Evolutionary conservation across 2,329 filamentous ascomycete genomes (phyloP).

Genomic region (Fusarium secorum): DNA sequence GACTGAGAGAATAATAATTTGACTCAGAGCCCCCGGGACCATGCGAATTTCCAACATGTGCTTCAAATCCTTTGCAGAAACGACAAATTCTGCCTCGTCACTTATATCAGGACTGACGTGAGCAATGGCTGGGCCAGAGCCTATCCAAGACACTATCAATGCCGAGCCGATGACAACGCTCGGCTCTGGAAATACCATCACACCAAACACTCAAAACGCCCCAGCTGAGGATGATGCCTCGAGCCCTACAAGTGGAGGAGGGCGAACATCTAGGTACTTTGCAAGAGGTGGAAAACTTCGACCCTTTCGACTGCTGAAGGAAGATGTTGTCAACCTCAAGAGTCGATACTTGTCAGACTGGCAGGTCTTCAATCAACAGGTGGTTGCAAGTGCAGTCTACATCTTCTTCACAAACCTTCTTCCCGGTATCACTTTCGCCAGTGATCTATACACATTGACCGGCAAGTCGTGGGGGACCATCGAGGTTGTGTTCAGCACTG

Average conservation of each 20-base stretch:
- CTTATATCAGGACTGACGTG: neutral
- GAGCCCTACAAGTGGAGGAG: neutral
- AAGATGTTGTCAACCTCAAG: slow-evolving; percentile 57
- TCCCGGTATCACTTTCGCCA: slow-evolving; percentile 72
- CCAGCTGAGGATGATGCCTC: neutral
- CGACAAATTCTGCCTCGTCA: neutral
- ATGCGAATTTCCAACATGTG: slow-evolving; percentile 2
- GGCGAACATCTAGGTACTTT: slow-evolving; percentile 36
- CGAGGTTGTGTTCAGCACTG: slow-evolving; percentile 72
- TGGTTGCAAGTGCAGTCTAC: slow-evolving; percentile 70
- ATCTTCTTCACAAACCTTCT: slow-evolving; percentile 73
- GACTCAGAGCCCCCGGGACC: neutral
- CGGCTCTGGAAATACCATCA: slow-evolving; percentile 20
- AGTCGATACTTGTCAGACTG: slow-evolving; percentile 61
- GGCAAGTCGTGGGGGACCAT: slow-evolving; percentile 71
- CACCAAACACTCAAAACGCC: slow-evolving; percentile 4
- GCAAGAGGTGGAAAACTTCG: slow-evolving; percentile 53
- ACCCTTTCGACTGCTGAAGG: slow-evolving; percentile 61
- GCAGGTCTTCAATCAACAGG: slow-evolving; percentile 68
- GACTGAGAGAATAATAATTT: slow-evolving; percentile 6
- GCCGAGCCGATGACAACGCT: slow-evolving; percentile 9
- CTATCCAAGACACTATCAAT: slow-evolving; percentile 3
- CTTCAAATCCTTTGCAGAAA: neutral
- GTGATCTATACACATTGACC: slow-evolving; percentile 68
- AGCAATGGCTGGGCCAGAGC: slow-evolving; percentile 6